Conservation (phyloP, 306 rosid genomes). For the Pterocarpus santalinus region DNA sequence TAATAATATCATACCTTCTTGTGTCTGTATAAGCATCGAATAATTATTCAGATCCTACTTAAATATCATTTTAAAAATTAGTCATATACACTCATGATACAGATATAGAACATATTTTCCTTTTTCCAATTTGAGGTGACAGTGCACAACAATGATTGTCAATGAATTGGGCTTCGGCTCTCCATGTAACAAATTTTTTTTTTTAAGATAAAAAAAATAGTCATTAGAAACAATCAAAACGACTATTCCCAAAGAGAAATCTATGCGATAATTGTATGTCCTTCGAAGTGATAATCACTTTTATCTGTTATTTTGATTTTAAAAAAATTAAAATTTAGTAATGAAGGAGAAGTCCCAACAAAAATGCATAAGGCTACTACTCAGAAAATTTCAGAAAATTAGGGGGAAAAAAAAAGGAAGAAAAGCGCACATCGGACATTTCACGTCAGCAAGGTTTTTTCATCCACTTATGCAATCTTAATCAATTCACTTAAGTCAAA, state of each 20-base stretch:
- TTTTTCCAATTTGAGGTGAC: neutral
- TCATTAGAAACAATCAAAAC: no score
- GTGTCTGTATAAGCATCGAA: no score
- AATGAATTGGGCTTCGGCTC: neutral
- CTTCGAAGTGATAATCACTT: neutral
- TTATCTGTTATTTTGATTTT: no score
- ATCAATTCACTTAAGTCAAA: neutral
- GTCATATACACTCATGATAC: neutral
- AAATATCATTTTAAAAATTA: no score
- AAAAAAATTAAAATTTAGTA: no score
- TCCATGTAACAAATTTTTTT: no score
- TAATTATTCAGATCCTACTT: neutral
- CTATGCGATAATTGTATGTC: neutral
- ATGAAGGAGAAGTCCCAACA: no score
- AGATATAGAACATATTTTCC: neutral
- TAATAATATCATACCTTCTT: neutral
- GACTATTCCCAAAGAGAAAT: neutral
- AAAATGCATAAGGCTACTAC: no score
- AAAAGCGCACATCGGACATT: neutral
- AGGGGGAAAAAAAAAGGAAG: no score
- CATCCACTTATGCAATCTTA: neutral
- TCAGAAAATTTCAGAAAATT: no score
- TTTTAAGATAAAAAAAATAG: no score
- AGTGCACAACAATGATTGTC: neutral
- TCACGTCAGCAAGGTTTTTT: neutral